These are phyloP conservation scores for Mediolabrus comicus DNA, from an alignment of 108 stramenopile species.

Conservation along the genomic window DNA sequence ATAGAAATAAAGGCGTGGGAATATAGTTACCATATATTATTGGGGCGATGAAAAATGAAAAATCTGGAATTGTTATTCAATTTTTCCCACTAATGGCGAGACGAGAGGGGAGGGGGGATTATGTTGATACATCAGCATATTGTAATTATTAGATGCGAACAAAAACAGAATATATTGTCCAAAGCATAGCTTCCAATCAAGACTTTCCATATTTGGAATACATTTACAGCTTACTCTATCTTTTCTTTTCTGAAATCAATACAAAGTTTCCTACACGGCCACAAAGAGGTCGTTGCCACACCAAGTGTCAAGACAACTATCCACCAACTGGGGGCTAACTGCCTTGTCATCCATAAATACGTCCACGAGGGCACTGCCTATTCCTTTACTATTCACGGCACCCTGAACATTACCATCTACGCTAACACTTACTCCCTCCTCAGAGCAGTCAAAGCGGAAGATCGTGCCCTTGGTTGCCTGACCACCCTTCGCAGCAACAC, in stretches of 20 bases:
- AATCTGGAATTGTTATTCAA: constrained; percentile 1
- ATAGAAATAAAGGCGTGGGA: not conserved
- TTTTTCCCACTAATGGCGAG: not conserved
- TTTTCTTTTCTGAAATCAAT: too few relatives aligned
- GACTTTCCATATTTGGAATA: too few relatives aligned
- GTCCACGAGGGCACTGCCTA: constrained; percentile 30
- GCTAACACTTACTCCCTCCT: constrained; percentile 23
- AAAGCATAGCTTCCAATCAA: too few relatives aligned
- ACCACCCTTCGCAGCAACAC: constrained; percentile 19
- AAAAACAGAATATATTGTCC: not conserved
- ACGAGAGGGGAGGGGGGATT: not conserved
- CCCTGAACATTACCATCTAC: constrained; percentile 32
- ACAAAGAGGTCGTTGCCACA: constrained; percentile 8
- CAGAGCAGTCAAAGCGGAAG: constrained; percentile 13
- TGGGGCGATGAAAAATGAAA: not conserved
- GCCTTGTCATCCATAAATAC: constrained; percentile 42
- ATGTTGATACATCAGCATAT: not conserved
- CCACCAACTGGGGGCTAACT: constrained; percentile 26
- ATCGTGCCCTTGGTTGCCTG: constrained; percentile 34
- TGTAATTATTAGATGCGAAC: not conserved
- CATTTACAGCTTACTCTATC: too few relatives aligned
- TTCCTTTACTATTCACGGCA: constrained; percentile 2
- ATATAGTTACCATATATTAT: not conserved
- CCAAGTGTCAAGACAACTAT: constrained; percentile 38
- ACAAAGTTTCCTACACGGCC: not conserved